phyloP scores from a whole-genome alignment of 352 stramenopile species.

The Globisporangium lucens region DNA sequence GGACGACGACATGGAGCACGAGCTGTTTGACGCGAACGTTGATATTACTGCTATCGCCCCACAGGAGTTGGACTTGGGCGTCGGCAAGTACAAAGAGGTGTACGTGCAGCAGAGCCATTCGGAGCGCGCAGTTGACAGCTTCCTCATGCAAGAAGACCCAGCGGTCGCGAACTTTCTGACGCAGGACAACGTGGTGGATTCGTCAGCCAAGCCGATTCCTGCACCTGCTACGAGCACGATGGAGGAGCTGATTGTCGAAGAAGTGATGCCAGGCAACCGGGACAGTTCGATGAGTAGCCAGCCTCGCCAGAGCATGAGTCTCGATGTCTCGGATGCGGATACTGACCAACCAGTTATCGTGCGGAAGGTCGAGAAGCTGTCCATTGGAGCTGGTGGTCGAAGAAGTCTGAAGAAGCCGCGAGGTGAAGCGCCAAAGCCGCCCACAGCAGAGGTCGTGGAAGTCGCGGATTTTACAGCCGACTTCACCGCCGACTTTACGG shows the following conservation, averaged over 20 bases:
- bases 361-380: slow-evolving; percentile 41
- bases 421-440: slow-evolving; percentile 5
- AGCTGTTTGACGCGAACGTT: slow-evolving; percentile 25
- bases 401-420: slow-evolving; percentile 26
- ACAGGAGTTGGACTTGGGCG: slow-evolving; percentile 41
- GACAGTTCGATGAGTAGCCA: slow-evolving; percentile 21
- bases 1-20: slow-evolving; percentile 23
- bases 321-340: slow-evolving; percentile 17
- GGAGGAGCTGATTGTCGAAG: slow-evolving; percentile 49
- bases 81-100: slow-evolving; percentile 56
- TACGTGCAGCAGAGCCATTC: slow-evolving; percentile 23
- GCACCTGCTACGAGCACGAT: slow-evolving; percentile 18
- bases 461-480: slow-evolving; percentile 22
- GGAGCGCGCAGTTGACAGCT: slow-evolving; percentile 51
- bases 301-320: slow-evolving; percentile 13
- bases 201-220: background rate
- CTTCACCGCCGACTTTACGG: slow-evolving; percentile 22
- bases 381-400: slow-evolving; percentile 37
- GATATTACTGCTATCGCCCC: slow-evolving; percentile 19
- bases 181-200: slow-evolving; percentile 11
- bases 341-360: slow-evolving; percentile 40
- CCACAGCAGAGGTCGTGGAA: slow-evolving; percentile 23
- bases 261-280: slow-evolving; percentile 38
- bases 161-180: slow-evolving; percentile 16
- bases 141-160: slow-evolving; percentile 35